A percentile compares a stretch with the other conserved stretches of the same genome.
phyloP scores from a whole-genome alignment of 2,329 filamentous ascomycete genomes.

The Byssochlamys sp. region DNA sequence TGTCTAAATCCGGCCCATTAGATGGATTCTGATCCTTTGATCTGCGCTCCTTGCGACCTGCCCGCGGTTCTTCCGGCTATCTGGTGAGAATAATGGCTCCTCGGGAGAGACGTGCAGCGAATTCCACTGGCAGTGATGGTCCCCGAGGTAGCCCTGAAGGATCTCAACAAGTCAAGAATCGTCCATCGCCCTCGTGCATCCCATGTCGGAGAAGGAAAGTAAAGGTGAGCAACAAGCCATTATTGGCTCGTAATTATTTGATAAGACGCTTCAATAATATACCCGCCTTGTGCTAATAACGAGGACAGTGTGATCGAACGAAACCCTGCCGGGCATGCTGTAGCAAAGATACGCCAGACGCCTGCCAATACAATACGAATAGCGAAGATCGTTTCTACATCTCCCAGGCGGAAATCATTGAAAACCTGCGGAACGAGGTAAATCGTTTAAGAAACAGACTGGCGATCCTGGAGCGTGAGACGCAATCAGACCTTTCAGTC shows the following conservation, averaged over 20 bases:
- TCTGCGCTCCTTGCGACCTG: background rate
- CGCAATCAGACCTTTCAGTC: background rate
- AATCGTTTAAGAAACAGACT: constrained; percentile 13
- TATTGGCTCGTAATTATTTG: too few species aligned
- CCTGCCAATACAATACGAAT: constrained; percentile 22
- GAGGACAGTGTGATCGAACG: constrained; percentile 19
- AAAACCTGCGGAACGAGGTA: constrained; percentile 15
- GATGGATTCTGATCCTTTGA: background rate
- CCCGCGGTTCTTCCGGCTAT: background rate
- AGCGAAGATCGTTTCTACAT: constrained; percentile 23
- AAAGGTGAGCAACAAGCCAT: constrained; percentile 14
- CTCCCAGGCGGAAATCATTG: constrained; percentile 18
- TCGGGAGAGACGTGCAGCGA: background rate
- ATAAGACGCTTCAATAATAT: background rate
- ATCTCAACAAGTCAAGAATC: constrained; percentile 10
- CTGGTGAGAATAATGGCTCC: background rate
- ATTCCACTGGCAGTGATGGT: background rate
- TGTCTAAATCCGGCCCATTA: background rate
- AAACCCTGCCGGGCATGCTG: constrained; percentile 23
- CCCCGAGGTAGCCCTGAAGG: background rate
- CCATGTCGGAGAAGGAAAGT: constrained; percentile 24
- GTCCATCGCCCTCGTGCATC: constrained; percentile 22
- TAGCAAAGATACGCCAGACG: constrained; percentile 19
- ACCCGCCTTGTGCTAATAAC: background rate
- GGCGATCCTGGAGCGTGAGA: constrained; percentile 10